Evolutionary conservation across 768 basidiomycete genomes (phyloP).

Genomic region (Mycena rebaudengoi): DNA sequence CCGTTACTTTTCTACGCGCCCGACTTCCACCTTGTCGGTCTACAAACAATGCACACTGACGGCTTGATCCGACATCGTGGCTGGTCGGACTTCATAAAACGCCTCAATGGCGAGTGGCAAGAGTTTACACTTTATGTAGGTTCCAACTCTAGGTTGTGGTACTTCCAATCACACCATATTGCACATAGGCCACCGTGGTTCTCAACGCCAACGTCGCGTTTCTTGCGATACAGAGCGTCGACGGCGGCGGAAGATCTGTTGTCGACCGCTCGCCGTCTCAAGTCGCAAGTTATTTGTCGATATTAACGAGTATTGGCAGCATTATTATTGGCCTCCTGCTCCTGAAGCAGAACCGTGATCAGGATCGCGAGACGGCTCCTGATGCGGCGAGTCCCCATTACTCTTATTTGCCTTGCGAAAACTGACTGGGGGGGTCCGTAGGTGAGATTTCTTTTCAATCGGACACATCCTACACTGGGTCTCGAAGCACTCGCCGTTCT

Average conservation of each 20-base stretch:
- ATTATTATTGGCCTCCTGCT: no score
- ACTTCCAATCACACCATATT: no score
- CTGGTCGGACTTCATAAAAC: constrained; percentile 55
- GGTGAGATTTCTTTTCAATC: not conserved
- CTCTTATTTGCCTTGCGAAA: not conserved
- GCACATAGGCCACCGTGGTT: constrained; percentile 60
- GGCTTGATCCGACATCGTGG: constrained; percentile 45
- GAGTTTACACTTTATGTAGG: constrained; percentile 63
- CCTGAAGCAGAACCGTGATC: constrained; percentile 51
- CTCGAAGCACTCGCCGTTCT: constrained; percentile 60
- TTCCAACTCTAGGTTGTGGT: no score
- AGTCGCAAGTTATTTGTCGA: constrained; percentile 58
- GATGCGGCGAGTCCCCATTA: constrained; percentile 46
- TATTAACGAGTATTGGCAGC: constrained; percentile 54
- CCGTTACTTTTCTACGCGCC: constrained; percentile 53
- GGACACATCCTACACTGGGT: constrained; percentile 40
- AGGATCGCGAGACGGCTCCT: constrained; percentile 41
- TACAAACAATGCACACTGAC: constrained; percentile 62
- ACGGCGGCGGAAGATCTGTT: constrained; percentile 26
- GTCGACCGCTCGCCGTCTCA: constrained; percentile 49
- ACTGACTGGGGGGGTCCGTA: not conserved
- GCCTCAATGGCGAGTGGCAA: constrained; percentile 58
- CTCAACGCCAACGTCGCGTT: constrained; percentile 69
- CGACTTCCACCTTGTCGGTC: constrained; percentile 52
- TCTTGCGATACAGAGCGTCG: constrained; percentile 35